A percentile compares a stretch with the other conserved stretches of the same genome.
Conservation (phyloP, 2,329 filamentous ascomycete species). For the Cercospora sesami region DNA sequence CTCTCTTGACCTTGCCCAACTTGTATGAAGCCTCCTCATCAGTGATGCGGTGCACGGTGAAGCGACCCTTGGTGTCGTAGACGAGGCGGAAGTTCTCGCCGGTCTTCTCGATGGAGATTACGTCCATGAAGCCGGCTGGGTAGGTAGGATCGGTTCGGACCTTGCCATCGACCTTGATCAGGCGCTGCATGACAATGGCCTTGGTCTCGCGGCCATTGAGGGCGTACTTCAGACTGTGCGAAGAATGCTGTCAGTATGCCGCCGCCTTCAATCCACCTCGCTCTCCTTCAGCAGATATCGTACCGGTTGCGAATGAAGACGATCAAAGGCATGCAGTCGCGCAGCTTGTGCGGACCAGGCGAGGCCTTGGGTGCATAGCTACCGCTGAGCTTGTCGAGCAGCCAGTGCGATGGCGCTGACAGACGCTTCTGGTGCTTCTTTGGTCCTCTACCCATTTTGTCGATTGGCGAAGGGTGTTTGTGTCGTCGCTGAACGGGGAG, state of each 20-base stretch:
- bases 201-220: slow-evolving; percentile 98
- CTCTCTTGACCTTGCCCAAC: slow-evolving; percentile 99
- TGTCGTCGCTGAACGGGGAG: slow-evolving; percentile 20
- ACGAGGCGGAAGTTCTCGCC: slow-evolving; percentile 99
- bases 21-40: slow-evolving; percentile 99
- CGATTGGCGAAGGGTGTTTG: slow-evolving; percentile 39
- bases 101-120: slow-evolving; percentile 99
- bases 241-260: slow-evolving; percentile 16
- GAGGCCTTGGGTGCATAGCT: slow-evolving; percentile 66
- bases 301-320: slow-evolving; percentile 86
- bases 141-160: slow-evolving; percentile 98
- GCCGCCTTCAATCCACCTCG: not conserved
- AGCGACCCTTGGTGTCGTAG: slow-evolving; percentile 99
- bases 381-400: slow-evolving; percentile 98
- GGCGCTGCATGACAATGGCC: slow-evolving; percentile 98
- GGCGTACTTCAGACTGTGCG: slow-evolving; percentile 94
- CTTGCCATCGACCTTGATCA: slow-evolving; percentile 99
- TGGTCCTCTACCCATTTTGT: slow-evolving; percentile 65
- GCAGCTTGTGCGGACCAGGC: slow-evolving; percentile 96
- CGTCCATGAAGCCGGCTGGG: slow-evolving; percentile 99
- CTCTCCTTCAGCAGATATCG: slow-evolving; percentile 20
- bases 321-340: slow-evolving; percentile 97
- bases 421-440: slow-evolving; percentile 94
- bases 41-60: slow-evolving; percentile 99
- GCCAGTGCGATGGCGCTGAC: slow-evolving; percentile 98